Percentiles rank a stretch among this genome's conserved stretches.
Evolutionary conservation across 192 early-diverging fungal species (phyloP).

Genomic region (Neocallimastix lanati): DNA sequence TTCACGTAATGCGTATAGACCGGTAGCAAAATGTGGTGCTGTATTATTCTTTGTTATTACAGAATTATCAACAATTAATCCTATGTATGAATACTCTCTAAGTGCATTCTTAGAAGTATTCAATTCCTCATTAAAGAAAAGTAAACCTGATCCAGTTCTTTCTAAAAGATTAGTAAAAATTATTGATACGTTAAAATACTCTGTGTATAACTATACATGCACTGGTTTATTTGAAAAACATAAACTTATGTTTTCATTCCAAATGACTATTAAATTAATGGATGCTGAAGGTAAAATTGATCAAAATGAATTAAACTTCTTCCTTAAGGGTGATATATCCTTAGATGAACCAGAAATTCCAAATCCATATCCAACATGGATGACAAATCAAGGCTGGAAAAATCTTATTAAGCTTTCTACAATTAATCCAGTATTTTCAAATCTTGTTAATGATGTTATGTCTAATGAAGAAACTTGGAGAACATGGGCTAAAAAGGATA

Average conservation of each 20-base stretch:
- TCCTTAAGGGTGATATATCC: conserved; percentile 42
- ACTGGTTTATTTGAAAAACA: conserved; percentile 41
- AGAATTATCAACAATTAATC: conserved; percentile 37
- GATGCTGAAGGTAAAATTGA: conserved; percentile 33
- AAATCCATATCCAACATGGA: conserved; percentile 29
- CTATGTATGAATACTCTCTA: conserved; percentile 41
- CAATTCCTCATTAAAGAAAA: conserved; percentile 21
- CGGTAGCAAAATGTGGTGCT: conserved; percentile 34
- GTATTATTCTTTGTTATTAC: conserved; percentile 42
- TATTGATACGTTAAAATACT: conserved; percentile 37
- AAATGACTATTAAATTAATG: conserved; percentile 42
- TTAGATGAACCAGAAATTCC: conserved; percentile 22
- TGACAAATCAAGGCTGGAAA: conserved; percentile 39
- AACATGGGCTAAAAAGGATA: conserved; percentile 14
- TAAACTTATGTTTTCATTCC: conserved; percentile 46
- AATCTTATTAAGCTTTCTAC: conserved; percentile 23
- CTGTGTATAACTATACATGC: conserved; percentile 42
- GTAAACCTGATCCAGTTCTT: conserved; percentile 31
- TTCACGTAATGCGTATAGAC: conserved; percentile 34
- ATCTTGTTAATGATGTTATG: conserved; percentile 15
- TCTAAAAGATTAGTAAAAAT: conserved; percentile 31
- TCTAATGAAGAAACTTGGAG: conserved; percentile 24
- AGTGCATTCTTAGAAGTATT: conserved; percentile 39
- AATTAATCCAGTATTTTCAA: conserved; percentile 21
- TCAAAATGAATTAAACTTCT: conserved; percentile 30